Evolutionary conservation across 495 filamentous ascomycete genomes (phyloP).

Genomic region (Cercophora samala): DNA sequence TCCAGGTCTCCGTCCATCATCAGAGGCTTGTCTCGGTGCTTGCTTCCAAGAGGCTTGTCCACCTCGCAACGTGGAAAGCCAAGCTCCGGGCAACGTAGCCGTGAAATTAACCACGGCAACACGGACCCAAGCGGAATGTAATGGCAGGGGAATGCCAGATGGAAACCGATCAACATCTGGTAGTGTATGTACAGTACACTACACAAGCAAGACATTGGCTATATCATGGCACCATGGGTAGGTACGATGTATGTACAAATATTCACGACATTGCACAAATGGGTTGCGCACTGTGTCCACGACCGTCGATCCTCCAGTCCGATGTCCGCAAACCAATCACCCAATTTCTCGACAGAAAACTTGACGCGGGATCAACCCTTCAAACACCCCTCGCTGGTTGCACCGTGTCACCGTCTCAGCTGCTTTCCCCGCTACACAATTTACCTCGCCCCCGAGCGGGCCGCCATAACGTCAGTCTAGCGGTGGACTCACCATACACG

Average conservation of each 20-base stretch:
- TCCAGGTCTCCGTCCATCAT: neutral
- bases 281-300: neutral
- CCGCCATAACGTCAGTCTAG: conserved; percentile 6
- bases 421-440: conserved; percentile 2
- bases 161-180: neutral
- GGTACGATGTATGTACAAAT: neutral
- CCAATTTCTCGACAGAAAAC: neutral
- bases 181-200: too few species aligned
- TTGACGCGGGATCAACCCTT: neutral
- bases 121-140: neutral
- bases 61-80: neutral
- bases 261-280: neutral
- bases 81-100: neutral
- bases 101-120: neutral
- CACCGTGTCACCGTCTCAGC: conserved; percentile 5
- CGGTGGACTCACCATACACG: conserved; percentile 3
- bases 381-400: neutral
- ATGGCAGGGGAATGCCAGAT: neutral
- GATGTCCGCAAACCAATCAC: conserved; percentile 1
- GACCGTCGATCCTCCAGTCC: conserved; percentile 3
- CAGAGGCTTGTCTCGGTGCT: too few species aligned
- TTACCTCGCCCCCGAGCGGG: neutral
- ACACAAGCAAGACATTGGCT: neutral
- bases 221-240: too few species aligned
- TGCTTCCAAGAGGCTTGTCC: neutral